Evolutionary conservation across 2,329 filamentous ascomycete genomes (phyloP).

Genomic region (Fusarium proliferatum): DNA sequence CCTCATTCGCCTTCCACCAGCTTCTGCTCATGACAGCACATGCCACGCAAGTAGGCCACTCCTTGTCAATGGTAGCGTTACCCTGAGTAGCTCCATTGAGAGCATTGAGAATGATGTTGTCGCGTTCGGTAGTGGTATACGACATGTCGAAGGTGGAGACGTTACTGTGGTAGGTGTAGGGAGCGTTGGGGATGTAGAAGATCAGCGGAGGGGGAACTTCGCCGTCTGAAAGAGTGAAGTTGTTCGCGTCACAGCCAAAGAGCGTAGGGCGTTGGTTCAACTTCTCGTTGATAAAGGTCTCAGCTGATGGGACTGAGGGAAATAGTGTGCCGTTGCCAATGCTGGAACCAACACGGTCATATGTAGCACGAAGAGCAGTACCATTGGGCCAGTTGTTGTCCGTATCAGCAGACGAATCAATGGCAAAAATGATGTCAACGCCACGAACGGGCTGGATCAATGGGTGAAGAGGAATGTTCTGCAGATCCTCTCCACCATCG

Average conservation of each 20-base stretch:
- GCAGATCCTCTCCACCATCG: constrained; percentile 81
- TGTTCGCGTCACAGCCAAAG: constrained; percentile 70
- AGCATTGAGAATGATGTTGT: constrained; percentile 87
- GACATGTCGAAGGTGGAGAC: constrained; percentile 77
- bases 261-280: constrained; percentile 71
- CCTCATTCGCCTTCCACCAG: constrained; percentile 74
- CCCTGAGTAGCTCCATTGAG: constrained; percentile 85
- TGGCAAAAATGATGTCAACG: constrained; percentile 72
- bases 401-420: constrained; percentile 73
- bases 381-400: constrained; percentile 69
- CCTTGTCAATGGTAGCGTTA: constrained; percentile 77
- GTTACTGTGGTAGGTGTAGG: constrained; percentile 82
- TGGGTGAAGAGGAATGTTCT: constrained; percentile 82
- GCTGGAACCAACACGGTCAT: constrained; percentile 60
- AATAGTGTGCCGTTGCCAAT: constrained; percentile 67
- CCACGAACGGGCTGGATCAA: constrained; percentile 61
- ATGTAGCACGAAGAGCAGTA: constrained; percentile 67
- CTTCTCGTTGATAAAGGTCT: constrained; percentile 68
- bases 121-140: constrained; percentile 74
- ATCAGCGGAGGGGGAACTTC: constrained; percentile 70
- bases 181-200: constrained; percentile 84
- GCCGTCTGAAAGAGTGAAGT: constrained; percentile 54
- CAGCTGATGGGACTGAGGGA: constrained; percentile 65
- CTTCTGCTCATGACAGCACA: constrained; percentile 87
- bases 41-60: constrained; percentile 88